Conservation (phyloP, 2,329 filamentous ascomycete genomes). For the Rhynchosporium agropyri region DNA sequence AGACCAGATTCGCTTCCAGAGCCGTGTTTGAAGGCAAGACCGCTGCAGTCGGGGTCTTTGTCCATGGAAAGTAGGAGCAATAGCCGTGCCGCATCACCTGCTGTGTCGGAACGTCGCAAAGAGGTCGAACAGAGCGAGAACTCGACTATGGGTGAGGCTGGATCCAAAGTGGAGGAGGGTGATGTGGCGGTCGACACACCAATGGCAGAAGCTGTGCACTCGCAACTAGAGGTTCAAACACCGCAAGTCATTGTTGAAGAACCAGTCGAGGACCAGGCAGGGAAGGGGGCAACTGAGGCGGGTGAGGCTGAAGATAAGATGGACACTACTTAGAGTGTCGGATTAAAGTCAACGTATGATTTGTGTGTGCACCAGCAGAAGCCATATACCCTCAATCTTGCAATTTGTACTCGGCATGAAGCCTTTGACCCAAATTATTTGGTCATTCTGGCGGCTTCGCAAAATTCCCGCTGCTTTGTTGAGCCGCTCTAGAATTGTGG, state of each 20-base stretch:
- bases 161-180: slow-evolving; percentile 45
- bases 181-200: slow-evolving; percentile 38
- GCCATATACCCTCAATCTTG: slow-evolving; percentile 35
- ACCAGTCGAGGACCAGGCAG: slow-evolving; percentile 39
- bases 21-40: slow-evolving; percentile 44
- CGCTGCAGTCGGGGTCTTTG: slow-evolving; percentile 39
- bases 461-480: not conserved
- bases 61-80: slow-evolving; percentile 47
- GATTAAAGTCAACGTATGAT: slow-evolving; percentile 24
- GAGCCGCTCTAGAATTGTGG: slow-evolving; percentile 13
- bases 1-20: slow-evolving; percentile 51
- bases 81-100: slow-evolving; percentile 46
- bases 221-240: slow-evolving; percentile 43
- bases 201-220: slow-evolving; percentile 34
- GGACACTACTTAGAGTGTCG: slow-evolving; percentile 57
- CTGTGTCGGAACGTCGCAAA: slow-evolving; percentile 34
- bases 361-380: slow-evolving; percentile 39
- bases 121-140: slow-evolving; percentile 52
- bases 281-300: slow-evolving; percentile 39
- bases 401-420: slow-evolving; percentile 17
- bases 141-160: slow-evolving; percentile 60
- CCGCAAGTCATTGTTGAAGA: slow-evolving; percentile 55
- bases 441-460: not conserved
- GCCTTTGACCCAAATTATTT: not conserved
- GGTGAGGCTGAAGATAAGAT: slow-evolving; percentile 58